Evolutionary conservation across 345 rosid species (phyloP).

Genomic region (Toxicodendron radicans): DNA sequence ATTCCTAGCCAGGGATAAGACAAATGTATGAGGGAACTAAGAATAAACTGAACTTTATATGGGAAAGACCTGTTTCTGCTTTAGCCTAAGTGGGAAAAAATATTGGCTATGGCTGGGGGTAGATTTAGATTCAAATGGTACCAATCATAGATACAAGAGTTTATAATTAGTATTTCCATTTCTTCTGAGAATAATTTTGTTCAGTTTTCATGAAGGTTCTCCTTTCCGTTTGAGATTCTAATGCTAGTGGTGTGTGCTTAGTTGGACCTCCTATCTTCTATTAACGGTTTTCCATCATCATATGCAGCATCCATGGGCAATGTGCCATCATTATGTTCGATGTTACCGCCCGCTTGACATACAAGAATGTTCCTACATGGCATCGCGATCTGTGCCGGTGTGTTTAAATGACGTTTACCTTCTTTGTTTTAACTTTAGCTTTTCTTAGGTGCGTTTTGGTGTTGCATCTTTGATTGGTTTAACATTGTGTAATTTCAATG

Average conservation of each 20-base stretch:
- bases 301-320: constrained; percentile 92
- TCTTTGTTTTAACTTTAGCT: neutral
- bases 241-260: neutral
- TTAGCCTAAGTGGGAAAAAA: too few relatives aligned
- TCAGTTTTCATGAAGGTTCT: too few relatives aligned
- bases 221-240: neutral
- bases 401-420: neutral
- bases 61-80: too few relatives aligned
- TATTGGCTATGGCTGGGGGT: too few relatives aligned
- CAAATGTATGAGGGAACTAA: neutral
- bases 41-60: neutral
- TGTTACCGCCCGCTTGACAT: constrained; percentile 91
- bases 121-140: too few relatives aligned
- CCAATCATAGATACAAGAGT: too few relatives aligned
- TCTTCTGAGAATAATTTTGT: neutral
- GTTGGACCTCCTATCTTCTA: neutral
- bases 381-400: constrained; percentile 97
- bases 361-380: constrained; percentile 99
- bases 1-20: neutral
- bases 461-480: neutral
- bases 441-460: neutral
- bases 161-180: neutral
- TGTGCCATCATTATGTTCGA: constrained; percentile 99
- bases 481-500: neutral
- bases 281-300: neutral